phyloP scores from a whole-genome alignment of 1,284 basidiomycete species.

The Apiotrichum veenhuisii region DNA sequence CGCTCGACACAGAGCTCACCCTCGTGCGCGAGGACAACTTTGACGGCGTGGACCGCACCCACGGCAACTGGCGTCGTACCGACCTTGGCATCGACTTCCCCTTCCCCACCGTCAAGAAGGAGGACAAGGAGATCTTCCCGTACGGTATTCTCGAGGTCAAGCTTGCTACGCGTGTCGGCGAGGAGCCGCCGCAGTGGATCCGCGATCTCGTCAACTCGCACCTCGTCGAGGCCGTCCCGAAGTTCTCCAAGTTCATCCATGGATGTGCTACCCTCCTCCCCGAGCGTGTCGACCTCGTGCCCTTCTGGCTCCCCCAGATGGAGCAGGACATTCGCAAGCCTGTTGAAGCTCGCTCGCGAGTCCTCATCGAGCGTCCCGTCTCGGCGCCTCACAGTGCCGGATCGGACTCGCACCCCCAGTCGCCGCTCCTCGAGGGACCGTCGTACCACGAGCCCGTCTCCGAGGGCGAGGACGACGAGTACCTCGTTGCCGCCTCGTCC shows the following conservation, averaged over 20 bases:
- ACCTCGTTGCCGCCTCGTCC: conserved; percentile 61
- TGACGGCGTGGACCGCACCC: conserved; percentile 74
- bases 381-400: conserved; percentile 40
- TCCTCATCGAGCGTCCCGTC: conserved; percentile 66
- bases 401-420: conserved; percentile 48
- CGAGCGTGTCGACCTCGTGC: conserved; percentile 92
- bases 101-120: conserved; percentile 69
- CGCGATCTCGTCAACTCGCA: conserved; percentile 90
- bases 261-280: conserved; percentile 91
- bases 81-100: conserved; percentile 92
- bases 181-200: conserved; percentile 95
- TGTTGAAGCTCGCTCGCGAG: conserved; percentile 64
- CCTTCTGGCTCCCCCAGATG: conserved; percentile 90
- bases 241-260: conserved; percentile 86
- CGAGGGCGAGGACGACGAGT: conserved; percentile 73
- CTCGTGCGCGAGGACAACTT: conserved; percentile 96
- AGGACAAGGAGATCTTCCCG: conserved; percentile 91
- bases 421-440: conserved; percentile 34
- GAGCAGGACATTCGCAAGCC: conserved; percentile 89
- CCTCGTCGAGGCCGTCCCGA: conserved; percentile 87
- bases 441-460: conserved; percentile 79
- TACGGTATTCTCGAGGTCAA: conserved; percentile 94
- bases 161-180: conserved; percentile 92
- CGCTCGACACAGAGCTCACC: conserved; percentile 92
- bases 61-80: conserved; percentile 87